Evolutionary conservation across 108 stramenopile species (phyloP).

Genomic region (Skeletonema potamos): DNA sequence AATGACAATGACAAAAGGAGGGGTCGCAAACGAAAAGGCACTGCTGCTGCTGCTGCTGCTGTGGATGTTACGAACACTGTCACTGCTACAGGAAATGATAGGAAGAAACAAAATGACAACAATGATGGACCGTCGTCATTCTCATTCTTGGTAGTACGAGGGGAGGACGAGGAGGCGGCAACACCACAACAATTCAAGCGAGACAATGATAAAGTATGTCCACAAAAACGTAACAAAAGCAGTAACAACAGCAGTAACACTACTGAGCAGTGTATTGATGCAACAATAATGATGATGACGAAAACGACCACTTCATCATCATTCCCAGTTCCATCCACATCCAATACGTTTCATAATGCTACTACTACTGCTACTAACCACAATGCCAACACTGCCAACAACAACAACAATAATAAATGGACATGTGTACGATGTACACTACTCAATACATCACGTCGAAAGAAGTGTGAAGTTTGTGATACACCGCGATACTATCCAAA

Average conservation of each 20-base stretch:
- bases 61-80: not conserved
- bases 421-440: slow-evolving; percentile 34
- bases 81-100: not conserved
- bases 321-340: too few species aligned
- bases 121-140: not conserved
- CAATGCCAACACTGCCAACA: not conserved
- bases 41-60: not conserved
- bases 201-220: too few species aligned
- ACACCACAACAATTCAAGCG: too few species aligned
- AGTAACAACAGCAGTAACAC: too few species aligned
- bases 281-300: too few species aligned
- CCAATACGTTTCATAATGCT: not conserved
- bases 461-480: slow-evolving; percentile 35
- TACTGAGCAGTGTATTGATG: too few species aligned
- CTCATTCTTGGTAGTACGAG: too few species aligned
- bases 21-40: not conserved
- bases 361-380: not conserved
- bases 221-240: too few species aligned
- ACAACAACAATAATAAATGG: slow-evolving; percentile 15
- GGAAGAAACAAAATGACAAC: not conserved
- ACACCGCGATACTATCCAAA: slow-evolving; percentile 13
- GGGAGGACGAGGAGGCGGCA: too few species aligned
- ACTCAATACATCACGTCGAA: slow-evolving; percentile 26
- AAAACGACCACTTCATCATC: too few species aligned
- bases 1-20: not conserved